These are phyloP conservation scores for Sugiyamaella castrensis DNA, from an alignment of 1,139 yeast species.

Conservation along the genomic window DNA sequence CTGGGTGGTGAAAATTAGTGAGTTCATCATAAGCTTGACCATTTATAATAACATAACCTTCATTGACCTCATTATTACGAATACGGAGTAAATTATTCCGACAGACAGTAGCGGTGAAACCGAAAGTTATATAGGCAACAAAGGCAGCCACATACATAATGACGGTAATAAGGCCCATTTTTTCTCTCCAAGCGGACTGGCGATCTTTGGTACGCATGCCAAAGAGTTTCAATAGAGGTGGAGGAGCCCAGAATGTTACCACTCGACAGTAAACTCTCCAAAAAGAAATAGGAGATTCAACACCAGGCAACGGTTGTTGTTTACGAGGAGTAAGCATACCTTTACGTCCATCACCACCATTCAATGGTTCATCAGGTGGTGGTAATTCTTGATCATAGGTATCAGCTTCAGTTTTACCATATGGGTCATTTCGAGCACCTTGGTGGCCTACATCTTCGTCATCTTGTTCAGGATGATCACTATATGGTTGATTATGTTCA, in stretches of 20 bases:
- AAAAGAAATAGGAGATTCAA: conserved; percentile 45
- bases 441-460: conserved; percentile 13
- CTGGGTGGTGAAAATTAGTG: conserved; percentile 70
- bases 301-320: conserved; percentile 16
- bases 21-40: conserved; percentile 81
- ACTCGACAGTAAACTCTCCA: conserved; percentile 82
- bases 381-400: conserved; percentile 6
- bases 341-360: conserved; percentile 3
- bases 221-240: conserved; percentile 62
- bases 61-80: conserved; percentile 54
- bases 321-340: not conserved
- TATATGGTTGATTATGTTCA: not conserved
- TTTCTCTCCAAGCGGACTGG: conserved; percentile 96
- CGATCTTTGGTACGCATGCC: conserved; percentile 79
- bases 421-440: conserved; percentile 18
- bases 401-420: conserved; percentile 6
- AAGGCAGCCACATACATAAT: conserved; percentile 71
- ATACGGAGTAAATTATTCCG: conserved; percentile 49
- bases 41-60: conserved; percentile 68
- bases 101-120: conserved; percentile 86
- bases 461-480: conserved; percentile 7
- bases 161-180: conserved; percentile 76
- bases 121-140: conserved; percentile 86
- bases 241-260: conserved; percentile 91
- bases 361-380: conserved; percentile 9